A percentile compares a stretch with the other conserved stretches of the same genome.
Evolutionary conservation across 2,329 filamentous ascomycete genomes (phyloP).

Genomic region (Thelonectria discophora): DNA sequence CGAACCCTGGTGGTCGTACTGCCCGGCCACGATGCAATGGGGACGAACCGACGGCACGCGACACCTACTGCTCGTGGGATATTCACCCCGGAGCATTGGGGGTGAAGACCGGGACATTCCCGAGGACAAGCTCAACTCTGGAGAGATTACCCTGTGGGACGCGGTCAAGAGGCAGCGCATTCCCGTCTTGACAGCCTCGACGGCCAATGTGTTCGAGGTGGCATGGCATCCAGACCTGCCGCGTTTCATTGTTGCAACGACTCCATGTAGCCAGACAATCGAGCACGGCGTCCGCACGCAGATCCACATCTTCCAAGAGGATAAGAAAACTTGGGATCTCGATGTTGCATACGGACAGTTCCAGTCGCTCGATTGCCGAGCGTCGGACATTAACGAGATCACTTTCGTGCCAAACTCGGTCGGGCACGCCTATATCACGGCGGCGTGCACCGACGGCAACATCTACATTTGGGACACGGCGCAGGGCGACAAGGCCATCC

Average conservation of each 20-base stretch:
- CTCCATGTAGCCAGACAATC: constrained; percentile 57
- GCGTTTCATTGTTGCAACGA: constrained; percentile 66
- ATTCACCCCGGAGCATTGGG: constrained; percentile 65
- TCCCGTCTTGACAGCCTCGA: constrained; percentile 59
- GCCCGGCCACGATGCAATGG: constrained; percentile 71
- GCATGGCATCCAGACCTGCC: constrained; percentile 66
- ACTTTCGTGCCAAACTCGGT: constrained; percentile 65
- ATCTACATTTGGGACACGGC: constrained; percentile 72
- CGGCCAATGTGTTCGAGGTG: constrained; percentile 71
- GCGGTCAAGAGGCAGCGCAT: constrained; percentile 54
- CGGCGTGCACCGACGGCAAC: constrained; percentile 68
- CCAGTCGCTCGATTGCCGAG: constrained; percentile 66
- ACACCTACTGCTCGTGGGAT: constrained; percentile 68
- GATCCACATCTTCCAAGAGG: constrained; percentile 61
- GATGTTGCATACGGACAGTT: constrained; percentile 52
- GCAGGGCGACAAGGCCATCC: constrained; percentile 63
- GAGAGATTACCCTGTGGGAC: constrained; percentile 70
- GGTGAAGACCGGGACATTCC: constrained; percentile 67
- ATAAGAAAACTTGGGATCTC: constrained; percentile 40
- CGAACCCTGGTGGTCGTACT: constrained; percentile 67
- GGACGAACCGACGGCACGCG: constrained; percentile 55
- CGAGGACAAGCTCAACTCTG: constrained; percentile 63
- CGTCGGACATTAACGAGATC: constrained; percentile 70
- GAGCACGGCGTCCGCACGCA: constrained; percentile 62
- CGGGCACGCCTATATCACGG: constrained; percentile 63